Base-by-base conservation (phyloP, 2,329 filamentous ascomycete species). In the Monilinia vaccinii-corymbosi region DNA sequence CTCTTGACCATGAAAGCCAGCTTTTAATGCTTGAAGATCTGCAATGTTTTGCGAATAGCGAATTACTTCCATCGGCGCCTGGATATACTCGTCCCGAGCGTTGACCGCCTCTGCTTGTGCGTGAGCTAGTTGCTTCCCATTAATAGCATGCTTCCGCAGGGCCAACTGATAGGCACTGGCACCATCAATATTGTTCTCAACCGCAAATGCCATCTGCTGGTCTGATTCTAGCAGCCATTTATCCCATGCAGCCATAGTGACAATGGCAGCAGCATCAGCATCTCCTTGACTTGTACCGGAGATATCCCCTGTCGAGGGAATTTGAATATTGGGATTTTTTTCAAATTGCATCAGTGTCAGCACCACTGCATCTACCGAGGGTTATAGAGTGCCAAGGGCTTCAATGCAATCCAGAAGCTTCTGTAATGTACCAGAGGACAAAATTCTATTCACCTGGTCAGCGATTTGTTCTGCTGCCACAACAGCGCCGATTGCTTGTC, bases 61-160 rank as follows among this genome's bases (percentile, higher is more conserved):
- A 25, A 56, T 46, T 2, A 56, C 52, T 47, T 56, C 52, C 52
- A 56, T 56, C 31, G 46, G 52, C 9, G 52, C n/a, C 38, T 56
- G 42, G 14, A 56, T 31, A 25, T 56, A 56, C 7, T 56, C 38
- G 32, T 56, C 34, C 10, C 52, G 40, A 18, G 52, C 32, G 10
- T 56, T 56, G 7, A 56, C 31, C 11, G 40, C 31, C 25, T 56
- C 52, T 46, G 52, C 52, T 34, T 56, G 52, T 45, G 52, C 52
- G 34, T 56, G 52, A 2, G 52, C 52, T 18, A 56, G 32, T 28
- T 56, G 52, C 23, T 56, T 56, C 4, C 52, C 52, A 47, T 56
- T 56, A 7, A 56, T 56, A n/a, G 52, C 52, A 34, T 56, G 52
- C 31, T 44, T 56, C 31, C 42, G 52, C 2, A 56, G 42, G 16